phyloP scores from a whole-genome alignment of 176 grass and related monocot species.

The Urochloa ruziziensis region DNA sequence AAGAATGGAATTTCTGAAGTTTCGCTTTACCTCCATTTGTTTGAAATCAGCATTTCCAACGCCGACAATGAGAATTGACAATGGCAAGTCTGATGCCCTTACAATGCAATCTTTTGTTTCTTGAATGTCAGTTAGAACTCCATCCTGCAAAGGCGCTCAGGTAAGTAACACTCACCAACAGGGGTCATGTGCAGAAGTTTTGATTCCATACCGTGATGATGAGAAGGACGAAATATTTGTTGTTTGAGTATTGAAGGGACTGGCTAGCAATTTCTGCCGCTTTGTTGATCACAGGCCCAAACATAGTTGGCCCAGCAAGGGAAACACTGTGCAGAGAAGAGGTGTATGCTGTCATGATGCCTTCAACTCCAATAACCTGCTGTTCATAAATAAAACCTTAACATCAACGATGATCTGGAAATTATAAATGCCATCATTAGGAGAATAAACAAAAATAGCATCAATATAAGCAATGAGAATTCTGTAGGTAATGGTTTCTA shows the following conservation, averaged over 20 bases:
- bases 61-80: slow-evolving; percentile 94
- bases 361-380: slow-evolving; percentile 86
- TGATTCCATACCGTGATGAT: slow-evolving; percentile 74
- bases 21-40: slow-evolving; percentile 78
- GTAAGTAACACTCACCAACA: not conserved
- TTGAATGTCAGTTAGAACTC: slow-evolving; percentile 76
- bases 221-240: slow-evolving; percentile 89
- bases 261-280: slow-evolving; percentile 78
- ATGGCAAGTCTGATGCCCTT: slow-evolving; percentile 76
- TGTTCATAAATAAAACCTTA: slow-evolving; percentile 3
- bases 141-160: slow-evolving; percentile 55
- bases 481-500: not conserved
- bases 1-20: too few species aligned
- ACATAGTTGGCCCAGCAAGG: slow-evolving; percentile 90
- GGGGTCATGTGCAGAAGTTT: not conserved
- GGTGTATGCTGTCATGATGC: slow-evolving; percentile 88
- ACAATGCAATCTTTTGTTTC: slow-evolving; percentile 94
- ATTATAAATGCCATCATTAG: not conserved
- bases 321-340: slow-evolving; percentile 60
- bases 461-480: slow-evolving; percentile 3
- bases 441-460: not conserved
- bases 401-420: not conserved
- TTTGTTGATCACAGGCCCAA: slow-evolving; percentile 83
- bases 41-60: slow-evolving; percentile 90
- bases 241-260: slow-evolving; percentile 68